Evolutionary conservation across 257 asterid genomes (phyloP).

Genomic region (Solanum chiquidenum): DNA sequence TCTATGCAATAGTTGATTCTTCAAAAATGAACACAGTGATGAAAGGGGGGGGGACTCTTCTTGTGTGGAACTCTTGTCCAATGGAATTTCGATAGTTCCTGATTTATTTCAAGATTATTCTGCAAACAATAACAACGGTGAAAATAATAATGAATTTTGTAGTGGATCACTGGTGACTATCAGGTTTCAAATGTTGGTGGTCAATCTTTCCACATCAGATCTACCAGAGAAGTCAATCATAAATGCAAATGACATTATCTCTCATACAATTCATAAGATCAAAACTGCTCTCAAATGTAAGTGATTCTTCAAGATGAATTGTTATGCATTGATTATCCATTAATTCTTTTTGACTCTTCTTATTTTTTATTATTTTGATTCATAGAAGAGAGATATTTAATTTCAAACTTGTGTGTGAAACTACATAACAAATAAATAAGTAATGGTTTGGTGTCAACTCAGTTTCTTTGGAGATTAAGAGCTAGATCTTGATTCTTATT

Average conservation of each 20-base stretch:
- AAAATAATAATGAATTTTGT: background rate
- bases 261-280: slow-evolving; percentile 43
- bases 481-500: no score
- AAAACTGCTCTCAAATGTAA: slow-evolving; percentile 31
- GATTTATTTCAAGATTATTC: slow-evolving; percentile 20
- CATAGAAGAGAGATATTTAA: background rate
- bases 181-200: no score
- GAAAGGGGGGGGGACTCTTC: slow-evolving; percentile 49
- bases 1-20: slow-evolving; percentile 44
- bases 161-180: no score
- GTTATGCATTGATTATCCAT: background rate
- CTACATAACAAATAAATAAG: no score
- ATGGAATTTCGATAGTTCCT: slow-evolving; percentile 62
- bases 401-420: background rate
- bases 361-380: background rate
- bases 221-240: slow-evolving; percentile 44
- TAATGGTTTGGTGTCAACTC: no score
- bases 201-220: no score
- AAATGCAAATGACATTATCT: slow-evolving; percentile 43
- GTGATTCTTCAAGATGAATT: background rate
- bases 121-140: background rate
- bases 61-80: slow-evolving; percentile 44
- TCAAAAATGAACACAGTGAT: slow-evolving; percentile 34
- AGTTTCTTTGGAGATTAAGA: no score
- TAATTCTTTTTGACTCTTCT: background rate